Conservation (phyloP, 495 filamentous ascomycete genomes). For the Lasiosphaeria miniovina region DNA sequence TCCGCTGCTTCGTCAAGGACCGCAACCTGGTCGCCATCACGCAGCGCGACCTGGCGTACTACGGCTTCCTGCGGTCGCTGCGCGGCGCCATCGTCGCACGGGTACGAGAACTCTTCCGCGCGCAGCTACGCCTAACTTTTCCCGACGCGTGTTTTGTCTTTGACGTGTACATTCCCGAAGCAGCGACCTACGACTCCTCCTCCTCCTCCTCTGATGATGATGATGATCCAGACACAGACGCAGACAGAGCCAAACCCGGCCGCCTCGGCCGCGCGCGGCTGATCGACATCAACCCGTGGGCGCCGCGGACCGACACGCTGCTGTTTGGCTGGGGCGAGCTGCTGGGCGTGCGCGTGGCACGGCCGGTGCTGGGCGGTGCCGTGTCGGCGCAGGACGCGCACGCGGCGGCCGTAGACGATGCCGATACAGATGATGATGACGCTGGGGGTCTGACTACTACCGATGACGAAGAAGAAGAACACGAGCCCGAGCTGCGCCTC, state of each 20-base stretch:
- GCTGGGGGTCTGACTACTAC: constrained; percentile 46
- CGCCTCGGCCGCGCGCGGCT: constrained; percentile 64
- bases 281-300: constrained; percentile 96
- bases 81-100: constrained; percentile 56
- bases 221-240: constrained; percentile 26
- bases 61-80: constrained; percentile 72
- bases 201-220: constrained; percentile 57
- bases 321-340: constrained; percentile 92
- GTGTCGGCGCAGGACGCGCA: constrained; percentile 36
- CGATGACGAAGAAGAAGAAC: constrained; percentile 53
- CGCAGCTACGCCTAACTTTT: constrained; percentile 65
- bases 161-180: constrained; percentile 84
- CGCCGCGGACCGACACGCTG: constrained; percentile 79
- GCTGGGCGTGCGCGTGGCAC: constrained; percentile 61
- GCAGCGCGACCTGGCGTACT: constrained; percentile 88
- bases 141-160: constrained; percentile 82
- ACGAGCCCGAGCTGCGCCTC: constrained; percentile 74
- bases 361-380: constrained; percentile 39
- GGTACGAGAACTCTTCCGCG: constrained; percentile 70
- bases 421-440: not conserved
- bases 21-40: constrained; percentile 75
- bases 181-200: constrained; percentile 52
- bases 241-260: not conserved
- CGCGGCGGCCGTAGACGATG: constrained; percentile 20
- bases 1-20: constrained; percentile 87